Conservation (phyloP, 2,329 filamentous ascomycete genomes). For the Geoglossum cookeanum region DNA sequence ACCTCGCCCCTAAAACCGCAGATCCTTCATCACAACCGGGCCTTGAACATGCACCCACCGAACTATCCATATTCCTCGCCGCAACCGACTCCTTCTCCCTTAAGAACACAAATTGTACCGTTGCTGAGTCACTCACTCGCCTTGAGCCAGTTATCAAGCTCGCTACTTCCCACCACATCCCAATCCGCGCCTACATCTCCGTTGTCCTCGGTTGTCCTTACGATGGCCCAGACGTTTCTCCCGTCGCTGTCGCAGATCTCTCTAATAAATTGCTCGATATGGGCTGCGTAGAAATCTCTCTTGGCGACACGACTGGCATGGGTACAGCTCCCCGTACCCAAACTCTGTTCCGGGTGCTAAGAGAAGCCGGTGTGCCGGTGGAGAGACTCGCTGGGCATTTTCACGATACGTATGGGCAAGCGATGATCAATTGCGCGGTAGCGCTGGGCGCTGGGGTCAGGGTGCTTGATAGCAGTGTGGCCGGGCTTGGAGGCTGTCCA, state of each 20-base stretch:
- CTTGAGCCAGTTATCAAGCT: conserved; percentile 52
- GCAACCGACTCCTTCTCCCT: conserved; percentile 66
- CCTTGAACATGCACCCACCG: background rate
- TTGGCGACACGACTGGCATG: conserved; percentile 83
- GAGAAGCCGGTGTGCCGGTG: conserved; percentile 45
- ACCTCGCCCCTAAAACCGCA: conserved; percentile 27
- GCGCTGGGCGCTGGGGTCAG: conserved; percentile 59
- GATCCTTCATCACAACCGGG: conserved; percentile 7
- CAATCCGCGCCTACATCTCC: conserved; percentile 62
- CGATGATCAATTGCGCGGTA: conserved; percentile 63
- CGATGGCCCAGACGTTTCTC: conserved; percentile 41
- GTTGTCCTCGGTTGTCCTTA: conserved; percentile 68
- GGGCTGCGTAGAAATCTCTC: conserved; percentile 76
- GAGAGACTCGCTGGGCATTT: conserved; percentile 68
- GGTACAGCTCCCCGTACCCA: conserved; percentile 57
- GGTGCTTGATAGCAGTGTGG: conserved; percentile 63
- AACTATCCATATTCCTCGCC: conserved; percentile 59
- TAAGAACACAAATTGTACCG: conserved; percentile 66
- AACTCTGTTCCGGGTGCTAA: conserved; percentile 43
- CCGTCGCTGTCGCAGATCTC: conserved; percentile 40
- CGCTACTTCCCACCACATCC: conserved; percentile 44
- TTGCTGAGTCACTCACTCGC: conserved; percentile 50
- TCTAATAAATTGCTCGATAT: conserved; percentile 54
- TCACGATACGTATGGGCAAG: conserved; percentile 76
- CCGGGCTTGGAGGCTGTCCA: conserved; percentile 66